Percentiles rank a stretch among this genome's conserved stretches.
Evolutionary conservation across 768 basidiomycete genomes (phyloP).

Genomic region (Pisolithus tinctorius): DNA sequence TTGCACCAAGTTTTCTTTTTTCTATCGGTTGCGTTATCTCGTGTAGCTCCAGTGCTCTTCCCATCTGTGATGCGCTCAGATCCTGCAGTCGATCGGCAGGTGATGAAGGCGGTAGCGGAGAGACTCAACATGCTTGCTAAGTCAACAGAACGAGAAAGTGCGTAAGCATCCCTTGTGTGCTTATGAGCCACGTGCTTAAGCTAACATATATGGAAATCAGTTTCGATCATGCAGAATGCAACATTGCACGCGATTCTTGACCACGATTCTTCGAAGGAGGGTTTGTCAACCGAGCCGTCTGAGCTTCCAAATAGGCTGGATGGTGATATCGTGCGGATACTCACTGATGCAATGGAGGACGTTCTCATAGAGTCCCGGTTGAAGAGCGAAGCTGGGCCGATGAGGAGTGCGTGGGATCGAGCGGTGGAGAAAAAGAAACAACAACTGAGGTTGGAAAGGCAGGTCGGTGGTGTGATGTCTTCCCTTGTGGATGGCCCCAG

Average conservation of each 20-base stretch:
- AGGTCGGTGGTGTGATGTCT: neutral
- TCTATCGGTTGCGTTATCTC: conserved; percentile 61
- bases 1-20: conserved; percentile 75
- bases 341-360: conserved; percentile 56
- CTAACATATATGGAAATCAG: conserved; percentile 19
- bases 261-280: conserved; percentile 2
- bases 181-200: neutral
- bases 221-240: conserved; percentile 45
- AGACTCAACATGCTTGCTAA: conserved; percentile 35
- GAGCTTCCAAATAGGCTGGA: conserved; percentile 19
- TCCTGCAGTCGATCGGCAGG: conserved; percentile 14
- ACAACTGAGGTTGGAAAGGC: neutral
- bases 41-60: conserved; percentile 64
- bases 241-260: conserved; percentile 48
- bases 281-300: conserved; percentile 23
- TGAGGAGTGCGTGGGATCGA: conserved; percentile 46
- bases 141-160: conserved; percentile 52
- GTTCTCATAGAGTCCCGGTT: conserved; percentile 60
- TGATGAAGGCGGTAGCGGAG: conserved; percentile 35
- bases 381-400: conserved; percentile 48
- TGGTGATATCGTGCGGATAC: conserved; percentile 31
- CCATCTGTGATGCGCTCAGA: conserved; percentile 30
- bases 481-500: neutral
- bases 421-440: conserved; percentile 26
- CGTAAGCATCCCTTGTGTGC: conserved; percentile 6